Percentiles rank a stretch among this genome's conserved stretches.
phyloP scores from a whole-genome alignment of 495 filamentous ascomycete genomes.

The Glonium stellatum region DNA sequence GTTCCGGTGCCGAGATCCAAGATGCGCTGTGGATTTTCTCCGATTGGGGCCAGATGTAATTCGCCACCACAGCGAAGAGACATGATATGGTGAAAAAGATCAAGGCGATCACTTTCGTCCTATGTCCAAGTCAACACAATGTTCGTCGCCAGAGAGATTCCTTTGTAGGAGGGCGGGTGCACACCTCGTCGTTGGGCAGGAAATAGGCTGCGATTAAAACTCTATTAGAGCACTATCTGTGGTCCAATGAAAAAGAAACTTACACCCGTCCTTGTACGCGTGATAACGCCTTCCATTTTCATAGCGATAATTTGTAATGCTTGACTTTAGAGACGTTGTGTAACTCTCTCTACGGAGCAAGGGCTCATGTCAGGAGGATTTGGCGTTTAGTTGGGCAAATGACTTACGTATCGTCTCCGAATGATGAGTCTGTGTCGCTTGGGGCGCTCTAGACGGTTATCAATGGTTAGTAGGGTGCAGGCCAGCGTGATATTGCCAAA shows the following conservation, averaged over 20 bases:
- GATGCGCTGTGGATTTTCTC: slow-evolving; percentile 48
- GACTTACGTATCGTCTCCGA: slow-evolving; percentile 35
- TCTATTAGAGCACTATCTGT: not conserved
- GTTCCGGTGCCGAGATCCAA: slow-evolving; percentile 65
- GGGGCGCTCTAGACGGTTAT: not conserved
- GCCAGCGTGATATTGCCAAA: not conserved
- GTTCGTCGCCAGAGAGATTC: not conserved
- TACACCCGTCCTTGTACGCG: slow-evolving; percentile 4
- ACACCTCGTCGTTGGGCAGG: slow-evolving; percentile 11
- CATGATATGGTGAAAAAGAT: slow-evolving; percentile 47
- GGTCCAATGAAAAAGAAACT: not conserved
- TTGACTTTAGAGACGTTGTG: slow-evolving; percentile 42
- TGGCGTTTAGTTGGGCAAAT: not conserved
- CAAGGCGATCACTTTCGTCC: slow-evolving; percentile 38
- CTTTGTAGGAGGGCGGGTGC: not conserved
- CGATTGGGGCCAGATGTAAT: slow-evolving; percentile 54
- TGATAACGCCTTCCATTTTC: slow-evolving; percentile 18
- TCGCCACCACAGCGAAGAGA: slow-evolving; percentile 49
- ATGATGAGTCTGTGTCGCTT: slow-evolving; percentile 36
- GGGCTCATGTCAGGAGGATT: not conserved
- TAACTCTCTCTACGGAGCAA: slow-evolving; percentile 15
- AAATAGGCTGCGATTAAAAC: not conserved
- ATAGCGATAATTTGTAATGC: slow-evolving; percentile 38
- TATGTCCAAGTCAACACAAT: not conserved
- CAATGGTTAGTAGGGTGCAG: not conserved